Conservation (phyloP, 768 basidiomycete species). For the Trametes gibbosa region DNA sequence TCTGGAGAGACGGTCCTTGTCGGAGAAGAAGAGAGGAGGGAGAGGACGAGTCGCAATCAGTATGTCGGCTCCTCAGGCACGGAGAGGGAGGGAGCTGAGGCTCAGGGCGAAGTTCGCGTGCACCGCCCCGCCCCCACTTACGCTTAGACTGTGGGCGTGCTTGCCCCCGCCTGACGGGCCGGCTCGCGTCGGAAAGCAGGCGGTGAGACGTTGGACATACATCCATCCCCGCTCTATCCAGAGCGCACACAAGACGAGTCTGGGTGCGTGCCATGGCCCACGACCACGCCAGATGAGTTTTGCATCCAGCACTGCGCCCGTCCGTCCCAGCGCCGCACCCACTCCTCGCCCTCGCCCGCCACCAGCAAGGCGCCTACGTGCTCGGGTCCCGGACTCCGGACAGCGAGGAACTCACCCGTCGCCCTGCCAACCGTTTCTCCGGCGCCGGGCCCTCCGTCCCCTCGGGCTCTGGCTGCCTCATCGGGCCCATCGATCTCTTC, state of each 20-base stretch:
- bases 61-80: constrained; percentile 3
- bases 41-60: neutral
- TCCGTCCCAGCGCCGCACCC: no score
- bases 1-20: neutral
- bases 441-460: neutral
- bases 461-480: constrained; percentile 7
- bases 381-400: neutral
- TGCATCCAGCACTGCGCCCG: no score
- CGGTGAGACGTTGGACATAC: neutral
- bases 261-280: no score
- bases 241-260: no score
- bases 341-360: neutral
- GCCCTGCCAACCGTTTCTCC: constrained; percentile 1
- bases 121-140: constrained; percentile 6
- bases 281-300: no score
- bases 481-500: constrained; percentile 1
- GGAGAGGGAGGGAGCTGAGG: neutral
- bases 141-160: neutral
- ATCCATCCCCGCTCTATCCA: neutral
- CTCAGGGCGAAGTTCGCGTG: neutral
- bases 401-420: constrained; percentile 6
- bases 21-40: neutral
- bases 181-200: neutral
- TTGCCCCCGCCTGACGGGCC: neutral
- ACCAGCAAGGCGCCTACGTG: neutral